Base-by-base conservation (phyloP, 805 yeast species). In the Yamadazyma takamatsuzukensis region DNA sequence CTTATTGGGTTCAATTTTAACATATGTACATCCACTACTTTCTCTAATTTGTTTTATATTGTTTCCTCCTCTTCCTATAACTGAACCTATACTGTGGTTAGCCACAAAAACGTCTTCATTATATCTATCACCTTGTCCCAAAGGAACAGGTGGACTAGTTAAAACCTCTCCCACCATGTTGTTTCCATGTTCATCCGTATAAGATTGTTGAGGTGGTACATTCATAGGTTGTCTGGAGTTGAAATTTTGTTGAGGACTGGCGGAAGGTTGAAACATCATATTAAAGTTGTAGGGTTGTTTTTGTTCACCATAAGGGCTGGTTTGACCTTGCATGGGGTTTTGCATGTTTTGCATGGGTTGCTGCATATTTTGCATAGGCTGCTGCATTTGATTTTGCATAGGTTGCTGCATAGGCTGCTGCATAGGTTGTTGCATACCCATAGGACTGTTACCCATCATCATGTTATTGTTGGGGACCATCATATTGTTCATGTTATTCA, bases 21-120 rank as follows among this genome's bases (percentile, higher is more conserved):
- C 84, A 37, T 80, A 78, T 28, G 86, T 74, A 19, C 72, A 67
- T 3, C 94, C 90, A 14, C 90, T 77, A 18, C 76, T 68, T 38
- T 78, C 80, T 41, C 90, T 72, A 30, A 87, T 79, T 41, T 83
- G 86, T 48, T 79, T 82, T 37, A 87, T 80, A 45, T 80, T 83
- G 48, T 82, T 77, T 13, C 96, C 96, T 19, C 87, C 86, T 56
- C 79, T 84, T 1, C 96, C 96, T 39, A 87, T 87, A 17, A 87
- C 80, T 24, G 84, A 75, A 1, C 96, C 96, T 24, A 87, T 88
- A 55, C 72, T 81, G 22, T 76, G 75, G 50, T 80, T 80, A 15
- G 94, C 88, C 27, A 87, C 86, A 44, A 63, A 80, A 3, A 86
- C 68, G 39, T 82, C 89, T 55, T 83, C 85, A 34, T 77, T 72